Base-by-base conservation (phyloP, 805 yeast genomes). In the Candida ponderosae region DNA sequence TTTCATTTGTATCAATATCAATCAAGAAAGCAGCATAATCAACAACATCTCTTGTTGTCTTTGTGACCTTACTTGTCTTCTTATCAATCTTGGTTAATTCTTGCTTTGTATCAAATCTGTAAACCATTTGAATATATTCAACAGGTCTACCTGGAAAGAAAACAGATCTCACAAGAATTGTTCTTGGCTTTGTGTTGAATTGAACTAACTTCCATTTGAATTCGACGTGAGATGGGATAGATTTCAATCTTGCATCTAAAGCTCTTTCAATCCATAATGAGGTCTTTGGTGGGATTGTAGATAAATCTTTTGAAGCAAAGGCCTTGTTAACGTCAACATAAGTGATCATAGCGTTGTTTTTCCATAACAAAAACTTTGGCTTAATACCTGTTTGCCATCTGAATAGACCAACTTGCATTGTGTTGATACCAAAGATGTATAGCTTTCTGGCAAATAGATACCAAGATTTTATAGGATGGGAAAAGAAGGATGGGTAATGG, bases 301-400 rank as follows among this genome's bases (percentile, higher is more conserved):
- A 62, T 33, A 86, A 52, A 44, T 79, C 66, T 24, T 66, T 67
- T 16, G 65, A 54, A 3, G 95, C 90, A 65, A 89, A 89, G 3
- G 87, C 79, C 51, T 79, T 77, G 61, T 89, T 87, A n/a, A 85
- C 81, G 40, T 74, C 74, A 21, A 81, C 82, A 57, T 78, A 88
- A 35, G 66, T 67, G 47, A 86, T 86, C 48, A 89, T 77, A 7
- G 95, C 95, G 23, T 70, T 71, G 59, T 87, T 90, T 57, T 84
- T 85, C 96, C 96, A 89, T 41, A 78, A 72, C 17, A 76, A 55
- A 46, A 81, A 81, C 31, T 76, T 63, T 24, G 89, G 85, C 57
- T 77, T 81, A 39, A 72, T 54, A 29, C 77, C 74, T 20, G 88
- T 78, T 56, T 81, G 83, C 54, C 76, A 70, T 29, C 86, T 80